Base-by-base conservation (phyloP, 1,284 basidiomycete species). In the Chiua sp. region DNA sequence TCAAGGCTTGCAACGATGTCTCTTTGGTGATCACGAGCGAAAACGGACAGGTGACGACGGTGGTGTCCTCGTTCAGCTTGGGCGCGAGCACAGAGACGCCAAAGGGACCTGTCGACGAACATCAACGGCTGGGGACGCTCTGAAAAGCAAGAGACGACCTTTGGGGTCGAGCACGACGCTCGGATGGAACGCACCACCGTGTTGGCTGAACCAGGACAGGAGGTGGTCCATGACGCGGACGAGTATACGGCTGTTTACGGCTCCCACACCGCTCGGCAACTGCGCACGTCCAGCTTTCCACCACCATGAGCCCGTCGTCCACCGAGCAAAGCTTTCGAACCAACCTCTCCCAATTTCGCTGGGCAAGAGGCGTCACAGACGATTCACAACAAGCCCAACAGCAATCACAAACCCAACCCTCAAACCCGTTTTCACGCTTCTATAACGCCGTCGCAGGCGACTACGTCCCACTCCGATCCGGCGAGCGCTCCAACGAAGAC, bases 401-500 rank as follows among this genome's bases (percentile, higher is more conserved):
- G 26, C 56, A 76, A 77, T n/a, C n/a, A n/a, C 56, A 76, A 77
- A n/a, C n/a, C n/a, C n/a, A 76, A 22, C 65, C 71, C 18, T 69
- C 73, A 63, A 86, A 87, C 70, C 80, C 87, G 42, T 92, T 93
- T 73, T 85, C 90, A 26, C 80, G 91, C 22, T 92, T 92, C 75
- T 91, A 92, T 76, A 93, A 90, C 65, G 81, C 88, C 37, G 77
- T 90, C 57, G 86, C 88, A 13, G 87, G 91, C 53, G 83, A 90
- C 72, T 98, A 98, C 71, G 90, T 98, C 50, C 97, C 98, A 1
- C 79, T 98, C 59, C 83, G 95, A 28, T 93, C 91, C 7, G 87
- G 75, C 64, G 93, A 95, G 63, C 82, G 87, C 47, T 90, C 91
- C 39, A 96, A 96, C 72, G 97, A 99, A 75, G 97, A 99, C 69